Base-by-base conservation (phyloP, 2,329 filamentous ascomycete species). In the Rhynchosporium secalis region DNA sequence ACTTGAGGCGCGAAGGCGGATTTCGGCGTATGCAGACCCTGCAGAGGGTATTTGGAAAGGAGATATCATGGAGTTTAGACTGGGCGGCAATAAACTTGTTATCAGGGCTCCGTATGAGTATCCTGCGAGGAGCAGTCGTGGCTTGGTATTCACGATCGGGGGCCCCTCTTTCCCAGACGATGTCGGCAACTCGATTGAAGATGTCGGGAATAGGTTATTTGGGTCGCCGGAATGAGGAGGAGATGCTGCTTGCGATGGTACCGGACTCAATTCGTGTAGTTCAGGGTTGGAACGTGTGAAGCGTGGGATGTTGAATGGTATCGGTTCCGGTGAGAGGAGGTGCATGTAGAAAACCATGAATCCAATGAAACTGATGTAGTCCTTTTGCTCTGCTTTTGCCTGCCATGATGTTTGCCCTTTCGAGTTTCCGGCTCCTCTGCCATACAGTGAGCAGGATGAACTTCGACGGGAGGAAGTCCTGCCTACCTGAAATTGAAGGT, bases 21-120 rank as follows among this genome's bases (percentile, higher is more conserved):
- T 90, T 69, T 92, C 88, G 13, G 86, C 82, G 0, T 86, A 82
- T 4, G 86, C 76, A 0, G 86, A 86, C 45, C 81, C 85, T n/a
- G 76, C 67, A 0, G 85, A 82, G 0, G 82, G 76, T 1, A 80
- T 74, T 29, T 91, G 75, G 33, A 96, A 84, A 0, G 79, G 75
- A 10, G 78, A 74, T 41, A 88, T 61, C 8, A 74, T 66, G 61
- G 68, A 63, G 6, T 70, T 71, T 0, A 74, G 62, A 0, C 80
- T 76, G 0, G 86, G 79, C 0, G 92, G 91, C 0, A 96, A 81
- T 62, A 88, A 86, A 0, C 84, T 86, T 2, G 91, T 86, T 45
- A 98, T 84, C 72, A 96, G 83, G 4, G 92, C 91, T 48, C 95
- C 95, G 74, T 97, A 97, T 0, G 92, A 96, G 74, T 97, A 97